These are phyloP conservation scores for Termitomyces eurrhizus DNA, from an alignment of 768 basidiomycete genomes.

Conservation along the genomic window DNA sequence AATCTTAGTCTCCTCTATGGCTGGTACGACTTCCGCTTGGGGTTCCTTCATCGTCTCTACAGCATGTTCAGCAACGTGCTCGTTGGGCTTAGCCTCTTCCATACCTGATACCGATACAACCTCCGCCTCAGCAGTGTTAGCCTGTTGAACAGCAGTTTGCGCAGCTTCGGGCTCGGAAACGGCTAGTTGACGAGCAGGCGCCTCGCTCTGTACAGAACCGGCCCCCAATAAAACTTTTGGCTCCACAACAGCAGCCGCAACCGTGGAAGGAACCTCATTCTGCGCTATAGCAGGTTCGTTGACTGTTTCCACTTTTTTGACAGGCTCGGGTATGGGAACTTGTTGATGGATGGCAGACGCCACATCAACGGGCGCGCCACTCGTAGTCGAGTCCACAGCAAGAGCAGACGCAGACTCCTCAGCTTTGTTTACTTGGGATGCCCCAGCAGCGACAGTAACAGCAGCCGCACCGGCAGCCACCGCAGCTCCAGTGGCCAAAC, in stretches of 20 bases:
- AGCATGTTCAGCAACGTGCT: not conserved
- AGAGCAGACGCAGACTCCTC: not conserved
- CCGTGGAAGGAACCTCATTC: not conserved
- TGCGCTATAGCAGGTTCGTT: not conserved
- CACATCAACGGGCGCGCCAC: not conserved
- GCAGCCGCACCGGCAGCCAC: constrained; percentile 20
- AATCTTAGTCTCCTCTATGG: not conserved
- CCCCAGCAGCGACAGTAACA: constrained; percentile 8
- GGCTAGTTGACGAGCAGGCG: not conserved
- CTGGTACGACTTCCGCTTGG: not conserved
- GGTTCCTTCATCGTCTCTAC: not conserved
- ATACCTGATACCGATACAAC: not conserved
- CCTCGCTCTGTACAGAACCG: not conserved
- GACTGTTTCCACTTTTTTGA: not conserved
- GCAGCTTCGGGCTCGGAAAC: constrained; percentile 6
- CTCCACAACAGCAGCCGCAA: not conserved
- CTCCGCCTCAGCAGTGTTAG: not conserved
- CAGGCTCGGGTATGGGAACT: not conserved
- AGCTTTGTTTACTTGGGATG: not conserved
- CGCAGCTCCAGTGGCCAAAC: constrained; percentile 16
- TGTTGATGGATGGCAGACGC: not conserved
- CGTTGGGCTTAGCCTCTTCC: constrained; percentile 6
- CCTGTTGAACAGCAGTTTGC: not conserved
- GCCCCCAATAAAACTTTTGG: not conserved
- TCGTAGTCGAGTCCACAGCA: not conserved